Base-by-base conservation (phyloP, 495 filamentous ascomycete species). In the Aspergillus indologenus region DNA sequence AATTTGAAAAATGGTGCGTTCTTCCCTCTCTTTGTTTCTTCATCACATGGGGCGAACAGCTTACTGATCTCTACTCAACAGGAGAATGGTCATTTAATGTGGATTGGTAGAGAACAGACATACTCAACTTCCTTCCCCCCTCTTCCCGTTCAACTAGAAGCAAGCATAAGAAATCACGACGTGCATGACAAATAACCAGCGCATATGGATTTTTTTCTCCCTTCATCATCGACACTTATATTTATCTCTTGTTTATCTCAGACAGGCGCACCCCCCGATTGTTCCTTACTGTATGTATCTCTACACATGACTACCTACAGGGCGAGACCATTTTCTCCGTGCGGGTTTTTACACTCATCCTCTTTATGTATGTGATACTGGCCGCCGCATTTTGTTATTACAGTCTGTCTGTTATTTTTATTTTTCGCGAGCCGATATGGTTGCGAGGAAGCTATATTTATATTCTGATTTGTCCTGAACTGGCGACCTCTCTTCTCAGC, bases 1-100 rank as follows among this genome's bases (percentile, higher is more conserved):
- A 94, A 93, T 67, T 77, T 98, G 50, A 90, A 88, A 63, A 85
- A 87, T 68, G 90, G 94, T 94, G 77, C 75, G 89, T 80, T 45
- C 42, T 43, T 19, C 47, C 40, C 18, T 12, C 15, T 22, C 34
- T 44, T 46, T 34, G 26, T 29, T 3, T 9, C 26, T 1, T 29
- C 29, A 1, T 14, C 40, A n/a, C 29, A 19, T 9, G n/a, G 7
- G 31, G 8, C 24, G 8, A 24, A 11, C 26, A 15, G 5, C 18
- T 21, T 23, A 29, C 46, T 48, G 21, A 23, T 23, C 45, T 6
- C n/a, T n/a, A n/a, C n/a, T 23, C 20, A 47, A 3, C 22, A 80
- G 77, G 70, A 17, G 75, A 67, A 68, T 80, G 77, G 77, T 61
- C 67, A 29, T 80, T 78, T 64, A 80, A 79, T 42, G 64, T 77